phyloP scores from a whole-genome alignment of 1,139 yeast genomes.

The Hyphopichia pseudoburtonii region DNA sequence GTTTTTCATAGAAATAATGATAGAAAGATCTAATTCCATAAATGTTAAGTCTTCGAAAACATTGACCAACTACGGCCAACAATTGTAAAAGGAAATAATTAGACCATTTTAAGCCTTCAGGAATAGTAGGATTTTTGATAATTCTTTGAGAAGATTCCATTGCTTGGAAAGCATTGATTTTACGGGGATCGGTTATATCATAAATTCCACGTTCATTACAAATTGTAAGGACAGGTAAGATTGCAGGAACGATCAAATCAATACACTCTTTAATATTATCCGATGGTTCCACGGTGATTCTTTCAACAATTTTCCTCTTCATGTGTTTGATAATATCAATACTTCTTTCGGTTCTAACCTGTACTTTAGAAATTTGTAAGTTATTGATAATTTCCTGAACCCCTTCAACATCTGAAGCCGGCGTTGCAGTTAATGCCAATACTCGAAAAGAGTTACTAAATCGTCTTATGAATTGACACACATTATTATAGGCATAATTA shows the following conservation, averaged over 20 bases:
- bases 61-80: constrained; percentile 74
- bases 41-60: constrained; percentile 63
- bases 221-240: constrained; percentile 59
- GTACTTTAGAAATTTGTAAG: constrained; percentile 71
- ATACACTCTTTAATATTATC: constrained; percentile 54
- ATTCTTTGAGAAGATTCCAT: constrained; percentile 67
- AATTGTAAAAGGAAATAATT: constrained; percentile 60
- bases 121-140: constrained; percentile 48
- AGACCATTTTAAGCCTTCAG: constrained; percentile 73
- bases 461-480: constrained; percentile 63
- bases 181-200: constrained; percentile 62
- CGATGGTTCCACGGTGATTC: constrained; percentile 54
- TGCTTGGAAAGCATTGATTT: constrained; percentile 70
- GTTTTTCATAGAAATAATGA: constrained; percentile 59
- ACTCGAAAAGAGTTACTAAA: constrained; percentile 70
- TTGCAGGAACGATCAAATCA: constrained; percentile 48
- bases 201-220: constrained; percentile 66
- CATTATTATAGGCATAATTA: constrained; percentile 83
- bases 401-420: constrained; percentile 83
- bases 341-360: constrained; percentile 82
- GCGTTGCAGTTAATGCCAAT: constrained; percentile 93
- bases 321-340: constrained; percentile 78
- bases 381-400: constrained; percentile 83
- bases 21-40: constrained; percentile 84
- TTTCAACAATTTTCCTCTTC: constrained; percentile 64